Conservation (phyloP, 306 rosid species). For the Vachellia collinsii region DNA sequence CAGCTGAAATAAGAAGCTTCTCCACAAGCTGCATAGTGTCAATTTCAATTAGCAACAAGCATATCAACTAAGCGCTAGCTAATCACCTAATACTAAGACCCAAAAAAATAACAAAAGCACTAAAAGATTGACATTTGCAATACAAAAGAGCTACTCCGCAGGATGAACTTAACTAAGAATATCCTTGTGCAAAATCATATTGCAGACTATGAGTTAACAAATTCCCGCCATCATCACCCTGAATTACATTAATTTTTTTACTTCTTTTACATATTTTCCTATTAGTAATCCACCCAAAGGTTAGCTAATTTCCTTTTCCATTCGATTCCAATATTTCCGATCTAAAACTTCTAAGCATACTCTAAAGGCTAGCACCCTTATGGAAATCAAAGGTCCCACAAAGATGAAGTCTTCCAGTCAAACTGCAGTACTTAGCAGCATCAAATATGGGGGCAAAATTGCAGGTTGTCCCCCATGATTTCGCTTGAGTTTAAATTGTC, state of each 20-base stretch:
- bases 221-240: not conserved
- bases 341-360: not conserved
- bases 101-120: conserved; percentile 8
- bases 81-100: conserved; percentile 9
- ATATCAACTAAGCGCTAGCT: conserved; percentile 3
- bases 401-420: not conserved
- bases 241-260: not conserved
- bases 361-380: not conserved
- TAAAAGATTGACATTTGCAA: not conserved
- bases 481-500: not conserved
- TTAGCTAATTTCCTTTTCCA: not conserved
- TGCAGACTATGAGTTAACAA: not conserved
- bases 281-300: not conserved
- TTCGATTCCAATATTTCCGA: not conserved
- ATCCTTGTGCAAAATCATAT: conserved; percentile 11
- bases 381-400: not conserved
- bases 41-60: conserved; percentile 40
- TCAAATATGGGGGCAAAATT: not conserved
- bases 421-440: not conserved
- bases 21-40: conserved; percentile 81
- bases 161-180: conserved; percentile 6
- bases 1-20: conserved; percentile 96
- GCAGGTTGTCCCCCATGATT: not conserved
- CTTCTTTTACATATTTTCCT: not conserved
- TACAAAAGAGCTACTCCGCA: not conserved